Percentiles rank a stretch among this genome's conserved stretches.
These are phyloP conservation scores for Flaveria ramosissima DNA, from an alignment of 129 eudicot genomes.

Conservation along the genomic window DNA sequence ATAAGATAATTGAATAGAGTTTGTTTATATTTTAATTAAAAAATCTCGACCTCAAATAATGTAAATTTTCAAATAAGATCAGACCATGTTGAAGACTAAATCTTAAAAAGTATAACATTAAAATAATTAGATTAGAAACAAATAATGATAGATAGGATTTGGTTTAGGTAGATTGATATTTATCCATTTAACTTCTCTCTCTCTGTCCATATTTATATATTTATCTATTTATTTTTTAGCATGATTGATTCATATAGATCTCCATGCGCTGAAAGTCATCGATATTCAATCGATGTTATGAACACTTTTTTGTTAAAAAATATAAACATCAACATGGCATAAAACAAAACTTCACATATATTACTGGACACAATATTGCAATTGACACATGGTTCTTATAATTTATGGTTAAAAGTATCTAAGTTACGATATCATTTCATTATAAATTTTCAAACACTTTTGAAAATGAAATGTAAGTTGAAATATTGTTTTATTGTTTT, in stretches of 20 bases:
- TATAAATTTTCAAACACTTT: too few species aligned
- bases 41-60: neutral
- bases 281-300: too few species aligned
- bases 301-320: too few species aligned
- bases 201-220: neutral
- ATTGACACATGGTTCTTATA: too few species aligned
- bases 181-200: neutral
- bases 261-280: too few species aligned
- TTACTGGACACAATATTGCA: too few species aligned
- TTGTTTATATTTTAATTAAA: neutral
- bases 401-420: too few species aligned
- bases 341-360: too few species aligned
- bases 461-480: too few species aligned
- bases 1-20: neutral
- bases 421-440: too few species aligned
- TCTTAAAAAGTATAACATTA: neutral
- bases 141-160: neutral
- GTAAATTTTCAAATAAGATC: neutral
- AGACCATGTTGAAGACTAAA: neutral
- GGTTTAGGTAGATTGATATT: neutral
- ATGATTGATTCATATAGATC: neutral
- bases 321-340: too few species aligned
- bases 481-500: too few species aligned
- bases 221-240: neutral
- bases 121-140: neutral